Conservation (phyloP, 768 basidiomycete genomes). For the Xerocomellus amylosporus region DNA sequence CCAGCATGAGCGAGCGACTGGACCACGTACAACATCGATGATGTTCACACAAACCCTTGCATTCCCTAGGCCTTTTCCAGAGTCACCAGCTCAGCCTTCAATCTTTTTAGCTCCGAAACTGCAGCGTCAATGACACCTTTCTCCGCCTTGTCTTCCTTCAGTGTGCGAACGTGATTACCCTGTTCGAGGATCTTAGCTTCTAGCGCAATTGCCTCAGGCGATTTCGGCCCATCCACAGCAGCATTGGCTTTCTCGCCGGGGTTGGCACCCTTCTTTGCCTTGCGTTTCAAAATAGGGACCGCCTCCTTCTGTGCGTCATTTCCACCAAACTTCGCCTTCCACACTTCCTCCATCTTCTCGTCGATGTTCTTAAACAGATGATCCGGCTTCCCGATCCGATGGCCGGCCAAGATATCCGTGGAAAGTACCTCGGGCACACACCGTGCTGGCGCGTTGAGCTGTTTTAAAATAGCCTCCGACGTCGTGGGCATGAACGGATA, state of each 20-base stretch:
- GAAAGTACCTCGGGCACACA: constrained; percentile 68
- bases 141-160: constrained; percentile 53
- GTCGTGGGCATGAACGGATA: constrained; percentile 98
- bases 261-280: constrained; percentile 52
- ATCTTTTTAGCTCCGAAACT: constrained; percentile 59
- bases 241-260: constrained; percentile 46
- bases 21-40: neutral
- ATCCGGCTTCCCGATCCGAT: constrained; percentile 79
- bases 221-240: constrained; percentile 53
- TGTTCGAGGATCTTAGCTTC: constrained; percentile 77
- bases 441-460: constrained; percentile 88
- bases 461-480: constrained; percentile 71
- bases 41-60: neutral
- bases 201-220: constrained; percentile 66
- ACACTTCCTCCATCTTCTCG: constrained; percentile 81
- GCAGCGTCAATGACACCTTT: constrained; percentile 47
- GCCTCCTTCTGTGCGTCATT: constrained; percentile 41
- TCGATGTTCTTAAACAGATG: constrained; percentile 95
- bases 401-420: constrained; percentile 84
- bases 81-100: constrained; percentile 55
- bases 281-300: constrained; percentile 46
- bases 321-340: constrained; percentile 80
- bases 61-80: constrained; percentile 16
- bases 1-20: neutral
- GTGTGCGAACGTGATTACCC: constrained; percentile 64